Base-by-base conservation (phyloP, 257 asterid species). In the Capsicum pubescens region DNA sequence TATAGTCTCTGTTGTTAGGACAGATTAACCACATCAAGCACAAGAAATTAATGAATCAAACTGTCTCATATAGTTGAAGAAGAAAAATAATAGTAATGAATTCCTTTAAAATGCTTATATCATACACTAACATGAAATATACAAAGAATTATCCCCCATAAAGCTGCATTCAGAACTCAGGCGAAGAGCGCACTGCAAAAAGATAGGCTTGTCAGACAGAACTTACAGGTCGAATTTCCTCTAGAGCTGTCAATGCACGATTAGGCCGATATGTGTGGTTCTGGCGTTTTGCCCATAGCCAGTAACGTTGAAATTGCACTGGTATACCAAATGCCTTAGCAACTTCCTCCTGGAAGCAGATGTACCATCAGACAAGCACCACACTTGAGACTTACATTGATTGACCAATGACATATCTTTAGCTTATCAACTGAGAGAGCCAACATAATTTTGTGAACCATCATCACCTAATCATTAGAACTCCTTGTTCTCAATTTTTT, bases 241-340 rank as follows among this genome's bases (percentile, higher is more conserved):
- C 97, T 39, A 78, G 93, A 70, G 89, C 86, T 19, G 91, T 91
- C 85, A 95, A 89, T 36, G 97, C 91, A 79, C 95, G 93, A 83
- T 89, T 86, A 32, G 98, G 98, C 35, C 98, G 93, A 85, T 93
- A 94, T 0, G 98, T 93, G 68, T 93, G 95, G 86, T 94, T 94
- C 69, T 92, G 97, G 66, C 97, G 93, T 89, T 93, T 93, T 50
- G 93, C 92, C 98, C 98, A 94, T 70, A 91, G 85, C 97, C 98
- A 94, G 85, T 90, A 93, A 81, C 97, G 97, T 71, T 92, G 98
- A 84, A 86, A 93, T 77, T 90, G 94, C 67, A 93, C 92, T 7
- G 97, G 97, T 85, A 94, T 84, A 36, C 94, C 93, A 66, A 94
- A 88, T 85, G 89, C 96, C 88, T 90, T 94, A 26, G 97, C 95